Conservation (phyloP, 495 filamentous ascomycete species). For the Talaromyces wortmannii region DNA sequence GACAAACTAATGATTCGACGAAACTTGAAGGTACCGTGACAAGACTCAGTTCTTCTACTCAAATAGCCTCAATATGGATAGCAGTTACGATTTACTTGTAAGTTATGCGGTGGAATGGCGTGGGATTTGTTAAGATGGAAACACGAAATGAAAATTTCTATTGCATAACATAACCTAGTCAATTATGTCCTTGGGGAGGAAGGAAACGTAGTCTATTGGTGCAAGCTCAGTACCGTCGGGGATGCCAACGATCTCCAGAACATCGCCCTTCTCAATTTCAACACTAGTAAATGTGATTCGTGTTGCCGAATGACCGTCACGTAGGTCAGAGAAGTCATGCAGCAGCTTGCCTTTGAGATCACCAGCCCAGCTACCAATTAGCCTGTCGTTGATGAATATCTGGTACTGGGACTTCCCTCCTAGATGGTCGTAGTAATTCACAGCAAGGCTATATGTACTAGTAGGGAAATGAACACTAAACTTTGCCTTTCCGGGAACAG, state of each 20-base stretch:
- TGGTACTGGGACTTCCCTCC: conserved; percentile 48
- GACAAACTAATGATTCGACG: background rate
- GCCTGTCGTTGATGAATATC: conserved; percentile 42
- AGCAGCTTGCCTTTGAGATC: conserved; percentile 50
- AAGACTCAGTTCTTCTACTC: background rate
- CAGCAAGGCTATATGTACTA: conserved; percentile 54
- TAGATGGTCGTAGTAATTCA: conserved; percentile 60
- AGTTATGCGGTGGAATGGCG: background rate
- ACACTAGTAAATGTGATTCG: conserved; percentile 51
- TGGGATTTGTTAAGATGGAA: background rate
- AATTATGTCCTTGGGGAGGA: conserved; percentile 53
- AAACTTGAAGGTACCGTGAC: background rate
- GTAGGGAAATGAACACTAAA: conserved; percentile 36
- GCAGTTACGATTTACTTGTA: background rate
- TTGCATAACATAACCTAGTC: conserved; percentile 31
- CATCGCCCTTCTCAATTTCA: conserved; percentile 43
- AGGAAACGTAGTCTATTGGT: conserved; percentile 58
- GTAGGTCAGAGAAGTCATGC: conserved; percentile 44
- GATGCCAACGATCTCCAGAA: conserved; percentile 50
- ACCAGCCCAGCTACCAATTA: conserved; percentile 50
- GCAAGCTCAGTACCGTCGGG: conserved; percentile 56
- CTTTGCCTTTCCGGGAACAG: conserved; percentile 40
- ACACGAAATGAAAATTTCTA: background rate
- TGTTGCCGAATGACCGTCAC: conserved; percentile 60
- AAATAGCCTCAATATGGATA: background rate